Evolutionary conservation across 148 eudicot genomes (phyloP).

Genomic region (Arbutus unedo): DNA sequence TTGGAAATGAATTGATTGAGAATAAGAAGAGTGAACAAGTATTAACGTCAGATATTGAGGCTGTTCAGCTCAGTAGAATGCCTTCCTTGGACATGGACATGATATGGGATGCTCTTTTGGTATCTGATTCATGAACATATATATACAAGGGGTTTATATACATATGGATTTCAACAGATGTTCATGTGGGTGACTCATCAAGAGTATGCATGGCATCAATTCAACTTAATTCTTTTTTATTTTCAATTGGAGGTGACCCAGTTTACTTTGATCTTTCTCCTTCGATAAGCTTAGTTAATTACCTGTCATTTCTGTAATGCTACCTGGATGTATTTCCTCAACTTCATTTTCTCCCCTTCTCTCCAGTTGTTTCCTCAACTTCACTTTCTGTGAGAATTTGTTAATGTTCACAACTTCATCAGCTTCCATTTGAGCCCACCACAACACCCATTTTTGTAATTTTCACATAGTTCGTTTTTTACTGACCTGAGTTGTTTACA

Average conservation of each 20-base stretch:
- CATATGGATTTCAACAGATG: not conserved
- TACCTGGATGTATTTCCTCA: not conserved
- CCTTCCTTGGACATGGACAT: conserved; percentile 96
- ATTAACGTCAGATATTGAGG: conserved; percentile 36
- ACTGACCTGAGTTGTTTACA: not conserved
- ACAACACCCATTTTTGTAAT: not conserved
- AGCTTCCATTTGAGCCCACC: not conserved
- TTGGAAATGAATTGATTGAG: conserved; percentile 27
- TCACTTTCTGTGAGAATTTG: not conserved
- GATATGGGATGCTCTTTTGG: conserved; percentile 87
- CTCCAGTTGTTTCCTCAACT: not conserved
- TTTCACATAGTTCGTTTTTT: not conserved
- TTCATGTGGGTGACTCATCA: conserved; percentile 10
- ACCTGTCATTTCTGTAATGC: not conserved
- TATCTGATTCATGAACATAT: conserved; percentile 41
- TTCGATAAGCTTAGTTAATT: not conserved
- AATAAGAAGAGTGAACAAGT: conserved; percentile 28
- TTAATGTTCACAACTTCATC: not conserved
- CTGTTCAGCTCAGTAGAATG: conserved; percentile 82
- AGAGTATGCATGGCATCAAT: not conserved
- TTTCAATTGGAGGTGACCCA: too few relatives aligned
- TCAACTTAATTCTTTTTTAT: not conserved
- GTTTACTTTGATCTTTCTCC: not conserved
- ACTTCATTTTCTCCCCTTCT: not conserved
- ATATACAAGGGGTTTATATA: too few relatives aligned